These are phyloP conservation scores for Phaffomyces antillensis DNA, from an alignment of 805 yeast genomes.

Conservation along the genomic window DNA sequence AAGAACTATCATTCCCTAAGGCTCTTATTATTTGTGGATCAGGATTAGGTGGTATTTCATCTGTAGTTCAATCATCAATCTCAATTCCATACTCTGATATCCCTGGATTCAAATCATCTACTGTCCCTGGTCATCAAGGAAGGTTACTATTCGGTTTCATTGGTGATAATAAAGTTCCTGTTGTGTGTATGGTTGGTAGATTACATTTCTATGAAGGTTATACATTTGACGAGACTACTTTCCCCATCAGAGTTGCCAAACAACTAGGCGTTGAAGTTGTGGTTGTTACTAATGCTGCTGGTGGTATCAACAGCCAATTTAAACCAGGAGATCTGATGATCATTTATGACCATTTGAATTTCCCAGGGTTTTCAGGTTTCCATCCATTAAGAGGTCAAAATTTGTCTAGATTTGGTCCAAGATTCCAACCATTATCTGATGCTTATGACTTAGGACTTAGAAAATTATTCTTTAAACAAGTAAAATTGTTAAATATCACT, in stretches of 20 bases:
- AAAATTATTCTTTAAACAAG: conserved; percentile 47
- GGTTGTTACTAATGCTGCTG: conserved; percentile 94
- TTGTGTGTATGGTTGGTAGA: conserved; percentile 90
- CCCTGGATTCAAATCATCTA: conserved; percentile 75
- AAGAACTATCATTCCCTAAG: conserved; percentile 36
- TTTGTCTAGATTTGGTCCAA: conserved; percentile 69
- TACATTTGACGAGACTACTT: conserved; percentile 70
- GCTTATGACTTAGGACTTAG: conserved; percentile 79
- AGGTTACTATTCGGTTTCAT: conserved; percentile 71
- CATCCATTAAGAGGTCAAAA: conserved; percentile 89
- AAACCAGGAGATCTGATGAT: conserved; percentile 89
- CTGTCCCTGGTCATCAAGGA: conserved; percentile 90
- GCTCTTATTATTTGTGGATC: conserved; percentile 88
- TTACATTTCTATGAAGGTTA: conserved; percentile 92
- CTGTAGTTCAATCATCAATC: conserved; percentile 30
- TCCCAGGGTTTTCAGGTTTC: conserved; percentile 85
- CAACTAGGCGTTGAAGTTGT: conserved; percentile 53
- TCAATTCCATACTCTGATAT: conserved; percentile 58
- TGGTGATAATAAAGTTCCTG: conserved; percentile 63
- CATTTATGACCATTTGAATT: conserved; percentile 78
- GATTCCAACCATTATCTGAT: conserved; percentile 84
- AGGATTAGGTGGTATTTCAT: conserved; percentile 82
- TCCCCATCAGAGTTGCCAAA: conserved; percentile 75
- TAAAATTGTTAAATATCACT: conserved; percentile 36
- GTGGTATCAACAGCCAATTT: conserved; percentile 65